Evolutionary conservation across 2,329 filamentous ascomycete genomes (phyloP).

Genomic region (Falciphora oryzae): DNA sequence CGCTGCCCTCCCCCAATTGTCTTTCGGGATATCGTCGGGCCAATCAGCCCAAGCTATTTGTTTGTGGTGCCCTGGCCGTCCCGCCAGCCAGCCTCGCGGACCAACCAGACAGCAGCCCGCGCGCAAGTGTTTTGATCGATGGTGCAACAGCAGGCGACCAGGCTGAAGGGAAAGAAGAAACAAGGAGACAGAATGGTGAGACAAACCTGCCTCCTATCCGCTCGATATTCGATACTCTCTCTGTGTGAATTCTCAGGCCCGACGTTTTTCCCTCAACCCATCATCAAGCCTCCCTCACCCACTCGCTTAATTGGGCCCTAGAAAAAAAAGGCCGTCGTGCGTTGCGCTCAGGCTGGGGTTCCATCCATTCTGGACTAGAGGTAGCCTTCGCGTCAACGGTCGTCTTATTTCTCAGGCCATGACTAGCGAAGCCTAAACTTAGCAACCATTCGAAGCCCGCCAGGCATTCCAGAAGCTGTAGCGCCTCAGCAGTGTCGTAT

Average conservation of each 20-base stretch:
- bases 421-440: not conserved
- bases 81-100: conserved; percentile 1
- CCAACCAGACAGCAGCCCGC: not conserved
- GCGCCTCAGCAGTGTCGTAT: no score
- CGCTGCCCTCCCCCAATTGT: not conserved
- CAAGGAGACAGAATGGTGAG: not conserved
- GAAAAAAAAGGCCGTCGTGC: not conserved
- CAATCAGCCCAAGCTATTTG: not conserved
- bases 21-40: conserved; percentile 9
- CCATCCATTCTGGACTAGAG: not conserved
- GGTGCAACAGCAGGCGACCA: not conserved
- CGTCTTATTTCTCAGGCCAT: not conserved
- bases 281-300: not conserved
- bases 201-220: not conserved
- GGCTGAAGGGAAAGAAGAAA: not conserved
- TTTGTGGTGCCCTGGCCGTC: not conserved
- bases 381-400: not conserved
- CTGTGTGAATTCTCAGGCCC: not conserved
- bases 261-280: not conserved
- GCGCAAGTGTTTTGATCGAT: not conserved
- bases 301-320: no score
- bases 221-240: not conserved
- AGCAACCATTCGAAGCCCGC: not conserved
- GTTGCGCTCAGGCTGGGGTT: not conserved
- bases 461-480: not conserved